Percentiles rank a stretch among this genome's conserved stretches.
Evolutionary conservation across 768 basidiomycete genomes (phyloP).

Genomic region (Mycena latifolia): DNA sequence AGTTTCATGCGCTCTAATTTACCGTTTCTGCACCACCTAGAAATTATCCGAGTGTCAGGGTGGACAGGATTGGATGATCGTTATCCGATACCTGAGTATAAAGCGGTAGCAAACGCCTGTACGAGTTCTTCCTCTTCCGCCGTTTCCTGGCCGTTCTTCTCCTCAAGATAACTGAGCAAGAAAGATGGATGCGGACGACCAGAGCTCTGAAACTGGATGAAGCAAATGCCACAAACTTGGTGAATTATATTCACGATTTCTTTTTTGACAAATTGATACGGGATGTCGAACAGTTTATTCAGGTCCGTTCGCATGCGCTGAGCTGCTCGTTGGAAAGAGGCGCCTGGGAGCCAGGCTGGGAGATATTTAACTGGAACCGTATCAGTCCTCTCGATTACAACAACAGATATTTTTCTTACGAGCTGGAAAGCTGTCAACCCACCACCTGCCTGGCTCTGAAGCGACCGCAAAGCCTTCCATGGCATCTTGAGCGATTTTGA

Average conservation of each 20-base stretch:
- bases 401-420: slow-evolving; percentile 33
- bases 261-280: slow-evolving; percentile 45
- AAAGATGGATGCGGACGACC: slow-evolving; percentile 38
- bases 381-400: not conserved
- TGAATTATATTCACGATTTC: slow-evolving; percentile 37
- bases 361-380: slow-evolving; percentile 43
- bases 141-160: slow-evolving; percentile 34
- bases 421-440: slow-evolving; percentile 45
- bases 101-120: slow-evolving; percentile 45
- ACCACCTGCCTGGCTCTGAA: slow-evolving; percentile 47
- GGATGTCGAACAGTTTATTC: slow-evolving; percentile 44
- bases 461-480: slow-evolving; percentile 49
- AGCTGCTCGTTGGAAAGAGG: slow-evolving; percentile 41
- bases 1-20: not conserved
- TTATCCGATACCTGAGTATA: slow-evolving; percentile 41
- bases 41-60: not conserved
- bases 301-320: slow-evolving; percentile 41
- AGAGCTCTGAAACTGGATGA: slow-evolving; percentile 25
- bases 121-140: slow-evolving; percentile 43
- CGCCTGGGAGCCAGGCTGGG: slow-evolving; percentile 48
- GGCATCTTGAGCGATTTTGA: slow-evolving; percentile 49
- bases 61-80: no score
- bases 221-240: not conserved
- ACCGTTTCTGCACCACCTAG: slow-evolving; percentile 48
- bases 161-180: slow-evolving; percentile 39